Conservation (phyloP, 2,329 filamentous ascomycete genomes). For the Penicillium hordei region DNA sequence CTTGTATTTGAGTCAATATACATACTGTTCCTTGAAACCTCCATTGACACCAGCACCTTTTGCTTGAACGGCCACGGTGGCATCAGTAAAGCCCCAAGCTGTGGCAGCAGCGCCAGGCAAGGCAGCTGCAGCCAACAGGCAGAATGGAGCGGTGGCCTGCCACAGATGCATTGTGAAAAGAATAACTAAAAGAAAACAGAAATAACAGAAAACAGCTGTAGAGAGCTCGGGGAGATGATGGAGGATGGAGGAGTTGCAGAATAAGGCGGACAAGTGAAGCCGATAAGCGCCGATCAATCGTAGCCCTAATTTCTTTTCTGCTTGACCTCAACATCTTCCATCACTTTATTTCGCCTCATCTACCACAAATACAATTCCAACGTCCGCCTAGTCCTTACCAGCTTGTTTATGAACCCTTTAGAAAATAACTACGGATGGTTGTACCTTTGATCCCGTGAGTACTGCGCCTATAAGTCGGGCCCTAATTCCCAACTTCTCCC, state of each 20-base stretch:
- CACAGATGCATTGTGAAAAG: conserved; percentile 40
- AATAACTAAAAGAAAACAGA: conserved; percentile 5
- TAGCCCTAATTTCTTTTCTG: conserved; percentile 43
- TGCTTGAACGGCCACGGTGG: conserved; percentile 58
- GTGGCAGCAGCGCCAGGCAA: conserved; percentile 48
- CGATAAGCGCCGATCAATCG: conserved; percentile 29
- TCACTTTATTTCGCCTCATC: conserved; percentile 2
- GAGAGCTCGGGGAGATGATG: conserved; percentile 13
- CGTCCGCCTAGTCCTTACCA: not conserved
- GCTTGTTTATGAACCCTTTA: not conserved
- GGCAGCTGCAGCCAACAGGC: conserved; percentile 38
- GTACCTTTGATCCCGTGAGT: conserved; percentile 12
- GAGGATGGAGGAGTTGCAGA: conserved; percentile 22
- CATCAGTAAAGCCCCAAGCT: conserved; percentile 64
- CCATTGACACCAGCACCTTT: conserved; percentile 59
- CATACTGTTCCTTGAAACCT: conserved; percentile 58
- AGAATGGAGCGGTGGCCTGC: conserved; percentile 36
- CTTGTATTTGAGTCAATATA: not conserved
- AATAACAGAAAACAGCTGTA: conserved; percentile 3
- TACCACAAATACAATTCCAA: conserved; percentile 1
- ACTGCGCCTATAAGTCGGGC: conserved; percentile 2
- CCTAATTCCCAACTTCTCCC: conserved; percentile 20
- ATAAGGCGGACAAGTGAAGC: conserved; percentile 24
- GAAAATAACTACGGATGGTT: conserved; percentile 1
- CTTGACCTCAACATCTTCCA: conserved; percentile 18